A percentile compares a stretch with the other conserved stretches of the same genome.
phyloP scores from a whole-genome alignment of 495 filamentous ascomycete genomes.

The Penicillium simplicissimum region DNA sequence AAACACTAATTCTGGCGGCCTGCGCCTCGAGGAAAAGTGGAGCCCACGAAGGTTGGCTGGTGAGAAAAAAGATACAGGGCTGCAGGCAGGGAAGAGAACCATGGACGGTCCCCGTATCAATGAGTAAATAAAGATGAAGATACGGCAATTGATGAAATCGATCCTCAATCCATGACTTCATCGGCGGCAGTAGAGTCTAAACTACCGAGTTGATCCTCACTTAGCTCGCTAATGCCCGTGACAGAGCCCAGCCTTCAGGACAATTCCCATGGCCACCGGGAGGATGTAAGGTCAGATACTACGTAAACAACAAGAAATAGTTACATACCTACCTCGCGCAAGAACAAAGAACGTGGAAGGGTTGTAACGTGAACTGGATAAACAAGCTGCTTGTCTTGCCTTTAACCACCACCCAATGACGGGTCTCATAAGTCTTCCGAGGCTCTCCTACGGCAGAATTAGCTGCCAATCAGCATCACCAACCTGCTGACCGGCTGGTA shows the following conservation, averaged over 20 bases:
- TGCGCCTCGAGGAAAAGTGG: slow-evolving; percentile 36
- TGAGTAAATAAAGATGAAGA: not conserved
- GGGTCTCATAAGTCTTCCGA: not conserved
- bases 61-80: slow-evolving; percentile 11
- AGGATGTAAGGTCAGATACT: not conserved
- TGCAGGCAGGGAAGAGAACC: not conserved
- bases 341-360: not conserved
- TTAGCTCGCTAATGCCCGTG: not conserved
- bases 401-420: not conserved
- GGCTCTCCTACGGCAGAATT: not conserved
- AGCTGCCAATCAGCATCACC: slow-evolving; percentile 7
- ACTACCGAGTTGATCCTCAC: slow-evolving; percentile 1
- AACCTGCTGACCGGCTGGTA: not conserved
- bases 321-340: too few species aligned
- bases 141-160: not conserved
- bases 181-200: not conserved
- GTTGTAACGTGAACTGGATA: slow-evolving; percentile 5
- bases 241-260: not conserved
- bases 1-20: slow-evolving; percentile 37
- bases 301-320: slow-evolving; percentile 1
- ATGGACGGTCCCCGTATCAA: not conserved
- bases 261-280: not conserved
- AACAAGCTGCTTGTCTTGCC: not conserved
- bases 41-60: slow-evolving; percentile 16
- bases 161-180: not conserved